Percentiles rank a stretch among this genome's conserved stretches.
phyloP scores from a whole-genome alignment of 176 grass and related monocot genomes.

The Oryza longistaminata region DNA sequence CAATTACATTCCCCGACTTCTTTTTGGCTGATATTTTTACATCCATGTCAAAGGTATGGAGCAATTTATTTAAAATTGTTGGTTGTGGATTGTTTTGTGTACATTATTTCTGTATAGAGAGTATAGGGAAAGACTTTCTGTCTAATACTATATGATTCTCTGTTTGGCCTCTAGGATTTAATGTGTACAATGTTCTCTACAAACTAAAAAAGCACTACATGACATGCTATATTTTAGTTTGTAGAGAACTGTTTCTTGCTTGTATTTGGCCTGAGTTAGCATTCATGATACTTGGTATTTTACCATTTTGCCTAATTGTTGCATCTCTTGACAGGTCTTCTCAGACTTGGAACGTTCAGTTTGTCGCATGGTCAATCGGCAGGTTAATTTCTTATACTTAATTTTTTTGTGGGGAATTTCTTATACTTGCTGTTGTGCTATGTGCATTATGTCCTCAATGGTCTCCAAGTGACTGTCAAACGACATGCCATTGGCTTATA shows the following conservation, averaged over 20 bases:
- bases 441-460: neutral
- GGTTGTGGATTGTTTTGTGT: neutral
- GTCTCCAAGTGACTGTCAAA: neutral
- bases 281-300: neutral
- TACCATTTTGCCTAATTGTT: constrained; percentile 23
- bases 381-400: constrained; percentile 52
- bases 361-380: constrained; percentile 94
- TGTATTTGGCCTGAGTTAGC: neutral
- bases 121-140: neutral
- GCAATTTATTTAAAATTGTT: constrained; percentile 17
- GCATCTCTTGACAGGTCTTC: constrained; percentile 74
- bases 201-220: too few species aligned
- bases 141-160: neutral
- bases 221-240: neutral
- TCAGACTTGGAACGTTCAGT: constrained; percentile 97
- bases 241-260: neutral
- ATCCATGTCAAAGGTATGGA: constrained; percentile 95
- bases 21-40: constrained; percentile 99
- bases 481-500: neutral
- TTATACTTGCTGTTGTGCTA: constrained; percentile 2
- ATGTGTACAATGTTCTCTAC: neutral
- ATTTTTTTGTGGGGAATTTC: constrained; percentile 5
- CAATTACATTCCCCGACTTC: constrained; percentile 97
- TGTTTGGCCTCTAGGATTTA: constrained; percentile 12
- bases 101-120: neutral